These are phyloP conservation scores for Beauveria sp. DNA, from an alignment of 2,329 filamentous ascomycete species.

Conservation along the genomic window DNA sequence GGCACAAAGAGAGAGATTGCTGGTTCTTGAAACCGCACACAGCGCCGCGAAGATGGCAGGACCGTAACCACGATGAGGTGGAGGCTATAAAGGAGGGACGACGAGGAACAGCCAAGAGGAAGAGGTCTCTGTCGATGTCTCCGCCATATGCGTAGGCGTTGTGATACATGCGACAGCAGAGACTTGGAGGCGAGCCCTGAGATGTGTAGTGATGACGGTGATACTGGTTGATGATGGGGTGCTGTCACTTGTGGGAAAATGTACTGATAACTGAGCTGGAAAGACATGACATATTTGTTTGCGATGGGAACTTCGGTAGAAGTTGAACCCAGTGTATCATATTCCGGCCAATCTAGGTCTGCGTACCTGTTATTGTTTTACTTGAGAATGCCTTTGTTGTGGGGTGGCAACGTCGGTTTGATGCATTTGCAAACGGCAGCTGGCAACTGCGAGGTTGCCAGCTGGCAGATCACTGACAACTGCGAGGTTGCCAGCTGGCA, in stretches of 20 bases:
- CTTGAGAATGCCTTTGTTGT: neutral
- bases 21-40: constrained; percentile 1
- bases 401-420: neutral
- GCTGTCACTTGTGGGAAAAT: too few relatives aligned
- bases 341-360: too few relatives aligned
- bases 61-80: neutral
- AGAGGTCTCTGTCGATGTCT: neutral
- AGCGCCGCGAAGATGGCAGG: neutral
- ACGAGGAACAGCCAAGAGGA: neutral
- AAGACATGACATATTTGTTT: too few relatives aligned
- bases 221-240: too few relatives aligned
- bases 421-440: neutral
- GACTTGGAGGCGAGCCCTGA: too few relatives aligned
- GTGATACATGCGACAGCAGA: neutral
- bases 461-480: neutral
- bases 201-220: neutral
- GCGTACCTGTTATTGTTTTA: too few relatives aligned
- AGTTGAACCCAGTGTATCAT: too few relatives aligned
- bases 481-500: neutral
- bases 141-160: neutral
- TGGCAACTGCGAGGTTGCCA: neutral
- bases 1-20: neutral
- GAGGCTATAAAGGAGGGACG: neutral
- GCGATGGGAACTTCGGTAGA: too few relatives aligned
- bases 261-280: too few relatives aligned